Percentiles rank a stretch among this genome's conserved stretches.
These are phyloP conservation scores for Plasmodium vivax DNA, from an alignment of 169 alveolate genomes.

Conservation along the genomic window DNA sequence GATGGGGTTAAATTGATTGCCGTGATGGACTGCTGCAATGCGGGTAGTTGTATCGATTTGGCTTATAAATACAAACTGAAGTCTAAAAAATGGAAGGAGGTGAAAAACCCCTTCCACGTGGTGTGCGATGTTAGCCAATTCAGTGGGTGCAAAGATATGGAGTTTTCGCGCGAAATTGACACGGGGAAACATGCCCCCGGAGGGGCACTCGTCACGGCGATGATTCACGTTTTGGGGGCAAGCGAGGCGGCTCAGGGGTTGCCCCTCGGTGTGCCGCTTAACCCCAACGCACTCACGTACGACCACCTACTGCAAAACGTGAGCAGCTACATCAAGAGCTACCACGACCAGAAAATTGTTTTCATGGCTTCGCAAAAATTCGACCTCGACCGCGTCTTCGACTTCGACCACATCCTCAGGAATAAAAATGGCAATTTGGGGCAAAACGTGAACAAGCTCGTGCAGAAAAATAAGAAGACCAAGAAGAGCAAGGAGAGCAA, in stretches of 20 bases:
- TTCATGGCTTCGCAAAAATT: conserved; percentile 67
- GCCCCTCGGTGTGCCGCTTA: too few species aligned
- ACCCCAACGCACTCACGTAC: conserved; percentile 1
- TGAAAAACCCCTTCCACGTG: conserved; percentile 54
- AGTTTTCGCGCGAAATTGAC: conserved; percentile 22
- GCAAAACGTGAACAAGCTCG: not conserved
- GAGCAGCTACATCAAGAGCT: not conserved
- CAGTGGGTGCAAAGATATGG: conserved; percentile 31
- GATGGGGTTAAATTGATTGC: conserved; percentile 78
- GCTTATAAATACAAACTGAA: conserved; percentile 59
- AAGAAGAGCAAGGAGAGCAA: not conserved
- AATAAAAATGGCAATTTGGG: conserved; percentile 26
- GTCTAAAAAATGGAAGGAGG: conserved; percentile 55
- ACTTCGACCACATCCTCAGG: conserved; percentile 26
- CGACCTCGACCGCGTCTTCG: conserved; percentile 21
- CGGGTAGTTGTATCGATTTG: conserved; percentile 65
- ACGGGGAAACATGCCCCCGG: conserved; percentile 25
- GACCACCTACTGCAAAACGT: conserved; percentile 21
- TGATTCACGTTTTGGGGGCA: conserved; percentile 20
- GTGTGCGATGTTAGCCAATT: conserved; percentile 61
- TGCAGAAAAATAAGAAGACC: not conserved
- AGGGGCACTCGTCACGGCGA: conserved; percentile 20
- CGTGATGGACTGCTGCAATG: conserved; percentile 80
- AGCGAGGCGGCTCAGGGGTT: not conserved
- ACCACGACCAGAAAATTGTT: conserved; percentile 4